phyloP scores from a whole-genome alignment of 2,329 filamentous ascomycete genomes.

The Coccinonectria pachysandricola region DNA sequence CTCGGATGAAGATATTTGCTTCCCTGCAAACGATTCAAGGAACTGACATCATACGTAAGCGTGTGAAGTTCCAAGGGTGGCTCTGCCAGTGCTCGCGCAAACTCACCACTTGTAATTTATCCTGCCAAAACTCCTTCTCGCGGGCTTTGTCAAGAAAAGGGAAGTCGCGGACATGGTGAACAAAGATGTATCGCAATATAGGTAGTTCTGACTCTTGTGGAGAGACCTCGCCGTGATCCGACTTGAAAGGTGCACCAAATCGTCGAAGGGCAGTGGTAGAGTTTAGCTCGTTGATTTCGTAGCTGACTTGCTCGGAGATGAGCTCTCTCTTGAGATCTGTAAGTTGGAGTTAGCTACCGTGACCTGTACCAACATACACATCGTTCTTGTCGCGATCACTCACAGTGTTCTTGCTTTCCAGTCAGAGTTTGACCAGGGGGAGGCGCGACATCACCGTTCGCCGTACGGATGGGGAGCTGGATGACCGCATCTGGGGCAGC shows the following conservation, averaged over 20 bases:
- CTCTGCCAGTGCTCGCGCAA: no score
- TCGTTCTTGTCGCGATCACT: no score
- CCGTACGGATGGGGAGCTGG: slow-evolving; percentile 22
- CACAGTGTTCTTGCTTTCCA: slow-evolving; percentile 97
- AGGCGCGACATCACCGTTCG: slow-evolving; percentile 20
- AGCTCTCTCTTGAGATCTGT: slow-evolving; percentile 88
- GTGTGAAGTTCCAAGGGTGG: no score
- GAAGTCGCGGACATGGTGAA: slow-evolving; percentile 95
- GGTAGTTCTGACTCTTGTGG: slow-evolving; percentile 91
- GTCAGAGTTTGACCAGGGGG: slow-evolving; percentile 51
- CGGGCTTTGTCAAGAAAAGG: slow-evolving; percentile 92
- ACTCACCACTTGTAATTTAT: slow-evolving; percentile 86
- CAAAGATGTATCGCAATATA: slow-evolving; percentile 91
- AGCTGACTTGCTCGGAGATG: slow-evolving; percentile 77
- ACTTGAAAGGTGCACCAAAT: slow-evolving; percentile 92
- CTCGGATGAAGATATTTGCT: slow-evolving; percentile 93
- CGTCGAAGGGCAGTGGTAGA: slow-evolving; percentile 88
- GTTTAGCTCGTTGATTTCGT: slow-evolving; percentile 86
- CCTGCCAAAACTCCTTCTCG: slow-evolving; percentile 99
- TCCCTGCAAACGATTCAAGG: slow-evolving; percentile 91
- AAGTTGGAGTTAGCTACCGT: slow-evolving; percentile 6
- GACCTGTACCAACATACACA: no score
- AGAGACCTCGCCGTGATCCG: slow-evolving; percentile 82
- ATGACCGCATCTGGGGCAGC: slow-evolving; percentile 7
- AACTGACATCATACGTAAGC: no score